Evolutionary conservation across 176 grass and related monocot genomes (phyloP).

Genomic region (Melocanna baccifera): DNA sequence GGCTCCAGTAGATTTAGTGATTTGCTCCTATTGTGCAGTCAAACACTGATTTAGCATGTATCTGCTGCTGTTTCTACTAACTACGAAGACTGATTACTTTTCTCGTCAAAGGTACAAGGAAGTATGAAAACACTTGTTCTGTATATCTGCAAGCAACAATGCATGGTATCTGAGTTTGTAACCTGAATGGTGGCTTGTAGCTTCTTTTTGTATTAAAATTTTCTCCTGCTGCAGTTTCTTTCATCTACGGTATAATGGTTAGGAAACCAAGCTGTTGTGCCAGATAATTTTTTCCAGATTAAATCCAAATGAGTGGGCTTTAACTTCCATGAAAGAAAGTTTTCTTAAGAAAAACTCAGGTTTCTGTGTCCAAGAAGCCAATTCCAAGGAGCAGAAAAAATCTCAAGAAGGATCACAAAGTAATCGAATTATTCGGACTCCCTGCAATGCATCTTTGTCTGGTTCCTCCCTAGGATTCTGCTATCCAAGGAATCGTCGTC

Average conservation of each 20-base stretch:
- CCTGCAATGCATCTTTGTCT: conserved; percentile 19
- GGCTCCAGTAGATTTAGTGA: neutral
- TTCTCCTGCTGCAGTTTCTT: conserved; percentile 1
- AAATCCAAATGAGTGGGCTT: neutral
- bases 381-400: conserved; percentile 1
- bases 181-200: neutral
- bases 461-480: conserved; percentile 41
- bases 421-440: conserved; percentile 2
- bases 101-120: neutral
- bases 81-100: neutral
- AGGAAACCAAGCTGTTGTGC: neutral
- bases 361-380: neutral
- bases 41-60: neutral
- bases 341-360: neutral
- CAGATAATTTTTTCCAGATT: neutral
- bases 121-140: neutral
- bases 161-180: neutral
- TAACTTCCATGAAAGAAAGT: neutral
- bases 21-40: neutral
- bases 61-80: neutral
- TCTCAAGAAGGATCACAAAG: neutral
- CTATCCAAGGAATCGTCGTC: conserved; percentile 24
- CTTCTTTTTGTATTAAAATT: neutral
- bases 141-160: neutral
- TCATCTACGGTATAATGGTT: neutral